Evolutionary conservation across 371 early-diverging fungal genomes (phyloP), one percentile per base, ranked within the genome.

Genomic region (Smittium culicis): DNA sequence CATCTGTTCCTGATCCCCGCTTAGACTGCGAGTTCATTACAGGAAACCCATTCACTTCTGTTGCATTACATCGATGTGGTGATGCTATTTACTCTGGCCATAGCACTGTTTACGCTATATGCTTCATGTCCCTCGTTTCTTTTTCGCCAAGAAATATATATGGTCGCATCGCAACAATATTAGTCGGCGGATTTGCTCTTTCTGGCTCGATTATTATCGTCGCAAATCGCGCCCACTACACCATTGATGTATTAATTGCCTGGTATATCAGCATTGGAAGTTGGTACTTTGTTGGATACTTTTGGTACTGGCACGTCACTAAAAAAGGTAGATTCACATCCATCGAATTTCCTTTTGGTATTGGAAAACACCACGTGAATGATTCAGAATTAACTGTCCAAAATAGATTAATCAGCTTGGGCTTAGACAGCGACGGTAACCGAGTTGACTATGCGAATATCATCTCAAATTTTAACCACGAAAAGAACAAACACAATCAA

Each of bases 81-180:
- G 83, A 83, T 61, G 76, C 77, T 45, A 80, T 82, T 57, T 83
- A 77, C 66, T 80, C 81, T 17, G 83, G 83, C n/a, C 83, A 83
- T 67, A 83, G 82, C 11, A 64, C 79, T 58, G 81, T 83, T 17
- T 82, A 82, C 68, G 80, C 82, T 0, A 73, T 81, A 59, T 79
- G 78, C 29, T 80, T 80, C 0, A 66, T 83, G 64, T 73, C 76
- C 54, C 82, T 83, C 81, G 67, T 78, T 17, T 80, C 82, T 34
- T 81, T 80, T 72, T 65, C 73, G 28, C 78, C 79, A 16, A 69
- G 67, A 20, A 77, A 66, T 64, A 32, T 61, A 56, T 29, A 71
- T 31, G 81, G 79, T 1, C 67, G 74, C 17, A 59, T 71, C 17
- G 68, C 70, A 29, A 63, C 78, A 24, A 29, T 75, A 34, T 71